Evolutionary conservation across 768 basidiomycete species (phyloP).

Genomic region (Aureoboletus auriporus): DNA sequence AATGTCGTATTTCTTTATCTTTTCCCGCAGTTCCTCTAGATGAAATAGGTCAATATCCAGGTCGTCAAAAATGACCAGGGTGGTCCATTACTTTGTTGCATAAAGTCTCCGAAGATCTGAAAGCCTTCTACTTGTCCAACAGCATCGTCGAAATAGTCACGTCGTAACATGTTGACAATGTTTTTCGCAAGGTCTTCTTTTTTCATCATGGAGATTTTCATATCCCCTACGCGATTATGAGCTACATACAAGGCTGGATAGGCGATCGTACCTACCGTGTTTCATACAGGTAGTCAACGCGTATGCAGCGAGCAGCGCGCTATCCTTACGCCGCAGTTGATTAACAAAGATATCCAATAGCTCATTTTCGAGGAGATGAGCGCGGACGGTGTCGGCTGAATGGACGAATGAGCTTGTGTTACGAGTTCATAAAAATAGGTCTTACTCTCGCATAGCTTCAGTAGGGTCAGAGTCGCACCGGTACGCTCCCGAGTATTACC

Average conservation of each 20-base stretch:
- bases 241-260: too few relatives aligned
- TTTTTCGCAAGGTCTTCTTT: constrained; percentile 9
- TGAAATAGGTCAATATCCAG: not conserved
- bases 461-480: constrained; percentile 18
- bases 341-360: constrained; percentile 11
- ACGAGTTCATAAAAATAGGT: not conserved
- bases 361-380: constrained; percentile 3
- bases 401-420: not conserved
- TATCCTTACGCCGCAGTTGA: constrained; percentile 14
- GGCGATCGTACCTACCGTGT: too few relatives aligned
- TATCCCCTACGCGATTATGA: constrained; percentile 8
- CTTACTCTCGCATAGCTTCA: constrained; percentile 21
- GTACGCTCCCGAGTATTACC: constrained; percentile 16
- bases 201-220: constrained; percentile 9
- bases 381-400: constrained; percentile 6
- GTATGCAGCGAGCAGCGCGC: constrained; percentile 19
- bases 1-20: constrained; percentile 12
- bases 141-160: constrained; percentile 24
- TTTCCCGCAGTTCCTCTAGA: constrained; percentile 11
- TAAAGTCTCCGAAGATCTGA: constrained; percentile 20
- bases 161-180: constrained; percentile 21
- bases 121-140: constrained; percentile 22
- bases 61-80: not conserved
- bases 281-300: constrained; percentile 16
- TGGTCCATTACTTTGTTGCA: constrained; percentile 15